A percentile compares a stretch with the other conserved stretches of the same genome.
Evolutionary conservation across 495 filamentous ascomycete genomes (phyloP).

Genomic region (Collariella sp.): DNA sequence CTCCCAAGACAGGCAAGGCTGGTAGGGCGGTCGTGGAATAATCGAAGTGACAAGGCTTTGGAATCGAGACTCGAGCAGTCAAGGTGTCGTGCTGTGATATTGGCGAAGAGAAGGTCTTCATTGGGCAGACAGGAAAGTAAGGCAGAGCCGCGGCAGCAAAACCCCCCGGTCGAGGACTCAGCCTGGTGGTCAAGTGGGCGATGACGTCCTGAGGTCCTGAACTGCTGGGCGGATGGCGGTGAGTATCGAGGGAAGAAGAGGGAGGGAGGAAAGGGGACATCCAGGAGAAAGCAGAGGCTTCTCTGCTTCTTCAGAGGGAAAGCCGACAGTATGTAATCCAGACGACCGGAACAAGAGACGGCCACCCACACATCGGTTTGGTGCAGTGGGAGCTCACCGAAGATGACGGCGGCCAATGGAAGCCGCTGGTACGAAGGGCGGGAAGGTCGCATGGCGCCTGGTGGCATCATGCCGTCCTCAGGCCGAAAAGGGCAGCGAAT

Average conservation of each 20-base stretch:
- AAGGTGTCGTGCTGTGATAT: too few relatives aligned
- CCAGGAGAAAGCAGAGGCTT: background rate
- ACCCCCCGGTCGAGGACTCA: background rate
- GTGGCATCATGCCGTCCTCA: too few relatives aligned
- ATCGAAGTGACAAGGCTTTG: background rate
- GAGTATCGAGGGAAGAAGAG: background rate
- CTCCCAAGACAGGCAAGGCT: background rate
- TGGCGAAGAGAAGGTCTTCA: background rate
- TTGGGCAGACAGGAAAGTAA: slow-evolving; percentile 1
- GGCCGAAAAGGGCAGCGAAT: background rate
- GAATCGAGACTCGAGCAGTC: background rate
- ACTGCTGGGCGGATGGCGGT: background rate
- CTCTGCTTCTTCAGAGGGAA: background rate
- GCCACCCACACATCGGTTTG: too few relatives aligned
- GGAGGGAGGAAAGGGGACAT: background rate
- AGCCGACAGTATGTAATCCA: background rate
- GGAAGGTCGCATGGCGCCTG: too few relatives aligned
- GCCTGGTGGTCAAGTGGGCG: background rate
- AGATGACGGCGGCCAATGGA: too few relatives aligned
- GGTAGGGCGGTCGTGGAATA: background rate
- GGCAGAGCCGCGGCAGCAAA: slow-evolving; percentile 12
- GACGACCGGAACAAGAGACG: too few relatives aligned
- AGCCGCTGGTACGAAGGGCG: too few relatives aligned
- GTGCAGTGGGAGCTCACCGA: too few relatives aligned
- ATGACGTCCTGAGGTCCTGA: background rate